These are phyloP conservation scores for Euphrasia arctica DNA, from an alignment of 305 asterid genomes.

Conservation along the genomic window DNA sequence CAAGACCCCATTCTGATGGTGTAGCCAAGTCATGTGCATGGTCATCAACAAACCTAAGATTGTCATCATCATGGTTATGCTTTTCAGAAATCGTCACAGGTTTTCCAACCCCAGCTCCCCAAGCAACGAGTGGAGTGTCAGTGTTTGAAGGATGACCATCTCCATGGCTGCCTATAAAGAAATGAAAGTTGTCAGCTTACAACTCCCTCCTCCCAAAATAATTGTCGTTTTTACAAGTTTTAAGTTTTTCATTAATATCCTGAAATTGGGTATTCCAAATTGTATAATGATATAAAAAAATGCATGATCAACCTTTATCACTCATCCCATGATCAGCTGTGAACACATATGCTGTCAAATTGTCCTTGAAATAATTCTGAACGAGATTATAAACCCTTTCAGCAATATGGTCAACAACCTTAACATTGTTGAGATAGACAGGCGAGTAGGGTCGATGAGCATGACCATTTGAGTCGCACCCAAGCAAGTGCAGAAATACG, in stretches of 20 bases:
- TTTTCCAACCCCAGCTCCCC: constrained; percentile 87
- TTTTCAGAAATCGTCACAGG: constrained; percentile 48
- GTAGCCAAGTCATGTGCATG: constrained; percentile 84
- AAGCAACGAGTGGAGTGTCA: constrained; percentile 94
- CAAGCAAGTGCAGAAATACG: constrained; percentile 84
- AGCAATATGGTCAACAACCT: constrained; percentile 95
- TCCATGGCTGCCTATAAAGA: constrained; percentile 87
- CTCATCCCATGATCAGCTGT: constrained; percentile 99
- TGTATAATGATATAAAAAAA: constrained; percentile 16
- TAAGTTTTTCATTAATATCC: too few species aligned
- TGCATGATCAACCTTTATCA: constrained; percentile 72
- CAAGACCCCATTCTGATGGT: constrained; percentile 91
- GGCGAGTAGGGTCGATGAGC: constrained; percentile 97
- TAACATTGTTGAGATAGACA: constrained; percentile 94
- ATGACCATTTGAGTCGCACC: constrained; percentile 98
- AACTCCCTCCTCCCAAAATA: not conserved
- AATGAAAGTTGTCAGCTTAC: constrained; percentile 25
- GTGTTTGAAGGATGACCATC: constrained; percentile 98
- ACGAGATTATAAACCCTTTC: constrained; percentile 92
- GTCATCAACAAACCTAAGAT: constrained; percentile 74
- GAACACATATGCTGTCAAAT: constrained; percentile 75
- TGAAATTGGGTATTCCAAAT: too few species aligned
- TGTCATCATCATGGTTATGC: constrained; percentile 45
- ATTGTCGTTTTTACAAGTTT: too few species aligned
- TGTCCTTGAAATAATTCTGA: constrained; percentile 85